Conservation (phyloP, 1,139 yeast species). For the Debaryomyces robertsiae region DNA sequence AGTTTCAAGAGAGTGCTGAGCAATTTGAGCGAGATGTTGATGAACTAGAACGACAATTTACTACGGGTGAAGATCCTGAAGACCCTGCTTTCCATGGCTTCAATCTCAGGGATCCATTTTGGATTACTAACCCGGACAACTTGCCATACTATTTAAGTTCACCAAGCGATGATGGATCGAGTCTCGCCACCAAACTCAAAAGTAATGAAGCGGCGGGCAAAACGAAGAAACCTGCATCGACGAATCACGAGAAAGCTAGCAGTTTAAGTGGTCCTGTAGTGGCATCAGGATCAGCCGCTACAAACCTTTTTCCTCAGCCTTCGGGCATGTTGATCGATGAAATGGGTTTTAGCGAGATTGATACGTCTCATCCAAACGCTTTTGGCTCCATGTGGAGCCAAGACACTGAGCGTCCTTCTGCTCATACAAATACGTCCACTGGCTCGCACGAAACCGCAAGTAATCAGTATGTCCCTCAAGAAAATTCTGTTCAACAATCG, state of each 20-base stretch:
- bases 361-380: too few relatives aligned
- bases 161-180: slow-evolving; percentile 32
- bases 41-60: slow-evolving; percentile 1
- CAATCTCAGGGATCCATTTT: slow-evolving; percentile 44
- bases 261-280: background rate
- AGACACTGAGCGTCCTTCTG: too few relatives aligned
- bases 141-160: slow-evolving; percentile 41
- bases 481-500: background rate
- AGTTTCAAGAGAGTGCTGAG: background rate
- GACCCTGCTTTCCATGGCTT: slow-evolving; percentile 24
- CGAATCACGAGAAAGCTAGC: background rate
- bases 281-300: background rate
- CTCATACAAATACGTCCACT: too few relatives aligned
- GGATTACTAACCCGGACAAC: slow-evolving; percentile 47
- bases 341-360: background rate
- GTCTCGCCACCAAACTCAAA: background rate
- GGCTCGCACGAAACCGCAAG: background rate
- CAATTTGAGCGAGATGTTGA: slow-evolving; percentile 4
- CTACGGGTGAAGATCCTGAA: background rate
- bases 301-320: too few relatives aligned
- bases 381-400: too few relatives aligned
- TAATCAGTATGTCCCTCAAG: background rate
- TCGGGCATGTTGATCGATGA: background rate
- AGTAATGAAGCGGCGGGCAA: background rate
- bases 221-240: background rate